Evolutionary conservation across 257 asterid genomes (phyloP).

Genomic region (Primulina eburnea): DNA sequence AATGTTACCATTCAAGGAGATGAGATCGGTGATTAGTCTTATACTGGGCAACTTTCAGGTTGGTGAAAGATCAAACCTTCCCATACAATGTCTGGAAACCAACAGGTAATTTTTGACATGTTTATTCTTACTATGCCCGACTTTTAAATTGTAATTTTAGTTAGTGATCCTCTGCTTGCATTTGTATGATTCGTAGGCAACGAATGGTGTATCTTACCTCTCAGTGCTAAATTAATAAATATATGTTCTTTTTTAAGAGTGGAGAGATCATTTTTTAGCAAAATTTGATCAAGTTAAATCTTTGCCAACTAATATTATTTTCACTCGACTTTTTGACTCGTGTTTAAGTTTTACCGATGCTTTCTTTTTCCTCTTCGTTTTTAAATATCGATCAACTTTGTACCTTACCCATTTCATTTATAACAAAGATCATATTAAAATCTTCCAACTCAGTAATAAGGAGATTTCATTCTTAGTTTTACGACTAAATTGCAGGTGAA

Average conservation of each 20-base stretch:
- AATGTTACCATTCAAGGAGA: conserved; percentile 17
- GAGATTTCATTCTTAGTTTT: background rate
- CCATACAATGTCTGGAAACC: conserved; percentile 53
- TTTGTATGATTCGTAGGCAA: background rate
- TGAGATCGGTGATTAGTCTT: conserved; percentile 28
- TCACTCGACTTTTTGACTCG: background rate
- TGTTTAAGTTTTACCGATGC: too few species aligned
- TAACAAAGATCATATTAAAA: background rate
- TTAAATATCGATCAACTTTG: background rate
- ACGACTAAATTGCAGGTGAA: conserved; percentile 24
- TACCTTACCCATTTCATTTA: background rate
- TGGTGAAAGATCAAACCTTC: conserved; percentile 71
- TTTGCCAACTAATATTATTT: too few species aligned
- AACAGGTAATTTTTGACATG: conserved; percentile 31
- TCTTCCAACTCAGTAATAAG: background rate
- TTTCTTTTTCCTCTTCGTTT: too few species aligned
- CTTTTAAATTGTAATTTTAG: background rate
- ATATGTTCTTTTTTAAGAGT: background rate
- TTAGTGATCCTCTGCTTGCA: background rate
- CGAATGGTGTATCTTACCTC: background rate
- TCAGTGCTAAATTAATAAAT: background rate
- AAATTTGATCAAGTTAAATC: background rate
- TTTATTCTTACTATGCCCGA: background rate
- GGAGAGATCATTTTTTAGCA: background rate
- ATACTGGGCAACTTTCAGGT: conserved; percentile 46